Evolutionary conservation across 345 rosid genomes (phyloP).

Genomic region (Gossypium herbaceum): DNA sequence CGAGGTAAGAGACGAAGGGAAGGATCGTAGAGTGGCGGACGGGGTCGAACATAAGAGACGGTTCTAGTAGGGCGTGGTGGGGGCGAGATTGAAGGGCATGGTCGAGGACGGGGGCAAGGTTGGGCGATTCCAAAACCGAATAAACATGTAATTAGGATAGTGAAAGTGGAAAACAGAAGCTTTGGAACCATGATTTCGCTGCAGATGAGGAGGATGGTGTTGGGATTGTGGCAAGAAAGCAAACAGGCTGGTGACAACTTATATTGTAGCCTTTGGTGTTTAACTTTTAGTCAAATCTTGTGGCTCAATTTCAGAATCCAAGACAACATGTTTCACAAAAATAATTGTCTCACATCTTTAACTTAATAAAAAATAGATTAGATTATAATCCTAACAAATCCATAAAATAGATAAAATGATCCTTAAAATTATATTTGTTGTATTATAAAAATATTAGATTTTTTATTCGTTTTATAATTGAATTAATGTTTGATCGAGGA

Average conservation of each 20-base stretch:
- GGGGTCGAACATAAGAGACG: not conserved
- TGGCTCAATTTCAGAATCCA: not conserved
- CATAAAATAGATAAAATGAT: not conserved
- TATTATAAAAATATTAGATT: too few species aligned
- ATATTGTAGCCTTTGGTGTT: conserved; percentile 6
- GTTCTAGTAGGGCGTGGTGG: conserved; percentile 10
- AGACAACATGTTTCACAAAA: not conserved
- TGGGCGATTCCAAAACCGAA: not conserved
- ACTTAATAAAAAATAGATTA: too few species aligned
- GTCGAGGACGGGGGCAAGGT: conserved; percentile 8
- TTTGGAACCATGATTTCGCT: not conserved
- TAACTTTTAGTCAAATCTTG: not conserved
- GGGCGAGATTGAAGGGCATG: conserved; percentile 1
- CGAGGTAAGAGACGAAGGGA: conserved; percentile 6
- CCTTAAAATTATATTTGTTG: too few species aligned
- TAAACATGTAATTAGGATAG: not conserved
- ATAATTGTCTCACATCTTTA: not conserved
- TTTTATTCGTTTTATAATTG: too few species aligned
- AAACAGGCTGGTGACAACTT: not conserved
- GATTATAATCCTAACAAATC: not conserved
- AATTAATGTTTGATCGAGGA: too few species aligned
- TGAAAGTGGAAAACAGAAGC: conserved; percentile 1
- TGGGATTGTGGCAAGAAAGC: not conserved
- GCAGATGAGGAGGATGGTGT: not conserved
- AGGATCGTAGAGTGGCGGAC: conserved; percentile 3